Base-by-base conservation (phyloP, 1,284 basidiomycete species). In the Spongispora temasekensis region DNA sequence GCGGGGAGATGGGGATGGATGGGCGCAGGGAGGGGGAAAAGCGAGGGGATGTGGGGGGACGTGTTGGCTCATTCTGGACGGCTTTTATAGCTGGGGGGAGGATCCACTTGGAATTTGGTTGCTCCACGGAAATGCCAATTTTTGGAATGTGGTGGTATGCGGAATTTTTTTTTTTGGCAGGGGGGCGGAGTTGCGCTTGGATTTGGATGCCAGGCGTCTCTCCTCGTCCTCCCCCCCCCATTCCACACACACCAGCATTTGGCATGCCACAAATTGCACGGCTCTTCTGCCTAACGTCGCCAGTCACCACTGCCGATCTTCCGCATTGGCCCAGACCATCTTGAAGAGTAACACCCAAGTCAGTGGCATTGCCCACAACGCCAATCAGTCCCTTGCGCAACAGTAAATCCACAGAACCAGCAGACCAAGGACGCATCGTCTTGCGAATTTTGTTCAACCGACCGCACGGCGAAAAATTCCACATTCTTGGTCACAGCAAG, bases 391-490 rank as follows among this genome's bases (percentile, higher is more conserved):
- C 27, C 44, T 57, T 19, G 17, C 56, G 51, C 21, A 12, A 51
- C 55, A 32, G 58, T 57, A 63, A 56, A 34, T 48, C 58, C 57
- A 61, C 40, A 53, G 56, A 46, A 61, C 30, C 56, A 46, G 28
- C 59, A 58, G 53, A 52, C 48, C 32, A 52, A 46, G 5, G 54
- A 46, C 19, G 30, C 57, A 40, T 30, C 61, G 23, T 59, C 59
- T 63, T 57, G 68, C 28, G 30, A 55, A 46, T 53, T 59, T 67
- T 60, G 64, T 48, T 63, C 53, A 44, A 46, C 15, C 37, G 61
- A 35, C 57, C 62, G 55, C 23, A 62, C 69, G 69, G 69, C 65
- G 66, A 61, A 70, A 73, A 71, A 70, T 61, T 64, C 68, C 60
- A 55, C 52, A 40, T 53, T 61, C 68, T 71, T 63, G 68, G 31